Evolutionary conservation across 805 yeast species (phyloP).

Genomic region (Teunomyces atbi): DNA sequence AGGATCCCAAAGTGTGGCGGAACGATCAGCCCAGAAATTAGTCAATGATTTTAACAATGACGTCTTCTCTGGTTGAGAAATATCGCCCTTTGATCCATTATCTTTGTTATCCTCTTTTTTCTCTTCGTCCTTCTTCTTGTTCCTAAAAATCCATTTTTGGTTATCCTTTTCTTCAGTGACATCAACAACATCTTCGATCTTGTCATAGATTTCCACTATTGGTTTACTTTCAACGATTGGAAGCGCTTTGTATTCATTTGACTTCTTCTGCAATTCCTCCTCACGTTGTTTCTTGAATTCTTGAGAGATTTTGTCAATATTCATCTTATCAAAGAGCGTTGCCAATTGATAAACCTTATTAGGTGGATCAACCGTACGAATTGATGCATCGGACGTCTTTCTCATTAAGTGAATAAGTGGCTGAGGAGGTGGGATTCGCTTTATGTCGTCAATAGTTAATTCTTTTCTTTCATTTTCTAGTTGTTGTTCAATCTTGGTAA

Average conservation of each 20-base stretch:
- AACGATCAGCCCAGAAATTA: conserved; percentile 96
- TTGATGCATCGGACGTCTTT: conserved; percentile 5
- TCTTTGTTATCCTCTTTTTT: conserved; percentile 4
- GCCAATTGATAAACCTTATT: conserved; percentile 61
- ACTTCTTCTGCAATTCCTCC: conserved; percentile 58
- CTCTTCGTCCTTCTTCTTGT: neutral
- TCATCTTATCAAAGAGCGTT: conserved; percentile 67
- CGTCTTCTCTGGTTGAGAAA: conserved; percentile 58
- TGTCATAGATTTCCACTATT: conserved; percentile 84
- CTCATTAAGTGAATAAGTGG: conserved; percentile 14
- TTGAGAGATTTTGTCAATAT: conserved; percentile 73
- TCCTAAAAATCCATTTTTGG: conserved; percentile 4
- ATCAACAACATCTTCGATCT: conserved; percentile 84
- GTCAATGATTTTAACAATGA: conserved; percentile 81
- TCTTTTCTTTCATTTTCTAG: conserved; percentile 14
- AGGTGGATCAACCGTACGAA: conserved; percentile 3
- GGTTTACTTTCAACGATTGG: conserved; percentile 79
- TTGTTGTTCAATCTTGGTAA: conserved; percentile 13
- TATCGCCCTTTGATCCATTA: conserved; percentile 18
- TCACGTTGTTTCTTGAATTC: conserved; percentile 90
- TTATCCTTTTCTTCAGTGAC: conserved; percentile 24
- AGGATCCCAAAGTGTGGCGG: conserved; percentile 94
- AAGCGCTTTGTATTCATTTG: conserved; percentile 62
- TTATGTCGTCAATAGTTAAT: conserved; percentile 7
- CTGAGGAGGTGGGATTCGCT: conserved; percentile 13